Conservation (phyloP, 1,284 basidiomycete species). For the Malassezia globosa region DNA sequence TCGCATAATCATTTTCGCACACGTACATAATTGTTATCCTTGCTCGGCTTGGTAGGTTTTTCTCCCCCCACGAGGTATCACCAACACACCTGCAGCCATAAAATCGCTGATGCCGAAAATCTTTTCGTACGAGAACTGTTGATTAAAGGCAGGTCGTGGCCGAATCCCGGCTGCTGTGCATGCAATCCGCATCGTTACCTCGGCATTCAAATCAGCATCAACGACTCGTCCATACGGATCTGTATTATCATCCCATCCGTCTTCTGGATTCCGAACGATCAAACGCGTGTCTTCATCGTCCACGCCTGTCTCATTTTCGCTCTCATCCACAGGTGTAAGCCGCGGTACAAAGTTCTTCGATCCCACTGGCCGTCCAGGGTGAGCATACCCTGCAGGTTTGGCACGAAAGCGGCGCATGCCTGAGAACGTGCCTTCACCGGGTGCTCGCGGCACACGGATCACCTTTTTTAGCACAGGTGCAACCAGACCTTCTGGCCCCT, state of each 20-base stretch:
- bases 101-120: slow-evolving; percentile 87
- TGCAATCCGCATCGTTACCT: slow-evolving; percentile 62
- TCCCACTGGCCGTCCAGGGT: neutral
- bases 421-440: slow-evolving; percentile 48
- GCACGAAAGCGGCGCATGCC: slow-evolving; percentile 21
- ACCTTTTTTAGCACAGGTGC: slow-evolving; percentile 61
- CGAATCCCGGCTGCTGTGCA: slow-evolving; percentile 60
- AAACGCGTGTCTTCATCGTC: slow-evolving; percentile 41
- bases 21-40: slow-evolving; percentile 95
- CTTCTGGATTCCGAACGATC: slow-evolving; percentile 49
- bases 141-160: slow-evolving; percentile 52
- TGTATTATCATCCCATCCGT: slow-evolving; percentile 76
- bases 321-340: neutral
- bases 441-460: slow-evolving; percentile 63
- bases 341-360: neutral
- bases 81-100: slow-evolving; percentile 75
- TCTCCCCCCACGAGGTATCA: slow-evolving; percentile 63
- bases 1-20: too few relatives aligned
- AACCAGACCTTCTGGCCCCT: slow-evolving; percentile 49
- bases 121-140: slow-evolving; percentile 76
- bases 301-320: slow-evolving; percentile 24
- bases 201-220: slow-evolving; percentile 57
- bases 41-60: slow-evolving; percentile 77
- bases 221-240: slow-evolving; percentile 59
- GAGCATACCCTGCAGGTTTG: neutral